Base-by-base conservation (phyloP, 208 protist species). In the Chromosphaera perkinsii region DNA sequence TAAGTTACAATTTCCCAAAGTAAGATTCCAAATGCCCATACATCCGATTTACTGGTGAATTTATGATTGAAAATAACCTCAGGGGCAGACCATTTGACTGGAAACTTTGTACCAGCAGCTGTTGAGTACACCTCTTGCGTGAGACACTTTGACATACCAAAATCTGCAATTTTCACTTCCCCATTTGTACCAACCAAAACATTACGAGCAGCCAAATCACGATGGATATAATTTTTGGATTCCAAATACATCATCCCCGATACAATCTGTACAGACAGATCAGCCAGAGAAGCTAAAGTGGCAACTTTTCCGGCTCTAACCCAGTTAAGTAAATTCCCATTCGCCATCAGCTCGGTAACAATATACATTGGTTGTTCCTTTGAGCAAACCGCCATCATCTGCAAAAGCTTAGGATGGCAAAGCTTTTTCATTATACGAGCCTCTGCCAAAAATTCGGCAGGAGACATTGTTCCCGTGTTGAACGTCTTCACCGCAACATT, bases 161-260 rank as follows among this genome's bases (percentile, higher is more conserved):
- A 69, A 45, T 75, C 70, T 3, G 70, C 70, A 24, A 77, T 59
- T 43, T 71, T 77, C 51, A 48, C 47, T n/a, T 42, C 45, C 32
- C 68, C 62, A 24, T 72, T 52, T 22, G 51, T 29, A 33, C 52
- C 51, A 1, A 77, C 57, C 3, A 77, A 40, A 3, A 77, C 40
- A 51, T 77, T 77, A 33, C 72, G 54, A 10, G 72, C 72, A 10
- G 72, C 72, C 29, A 77, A 51, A 68, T 77, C 72, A 4, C 71
- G 51, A 56, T 77, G 72, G 26, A 71, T 68, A 35, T 43, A 61
- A 24, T 71, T 68, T 14, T 69, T 37, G 7, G 59, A 5, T 45
- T 76, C 71, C 22, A 76, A 51, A 29, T 64, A 76, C 3, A 49
- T 3, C 61, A 66, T 66, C 7, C 61, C 61, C 3, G 5, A 4